Percentiles rank a stretch among this genome's conserved stretches.
phyloP scores from a whole-genome alignment of 164 flowering plant species.

The Nelumbo lutea region DNA sequence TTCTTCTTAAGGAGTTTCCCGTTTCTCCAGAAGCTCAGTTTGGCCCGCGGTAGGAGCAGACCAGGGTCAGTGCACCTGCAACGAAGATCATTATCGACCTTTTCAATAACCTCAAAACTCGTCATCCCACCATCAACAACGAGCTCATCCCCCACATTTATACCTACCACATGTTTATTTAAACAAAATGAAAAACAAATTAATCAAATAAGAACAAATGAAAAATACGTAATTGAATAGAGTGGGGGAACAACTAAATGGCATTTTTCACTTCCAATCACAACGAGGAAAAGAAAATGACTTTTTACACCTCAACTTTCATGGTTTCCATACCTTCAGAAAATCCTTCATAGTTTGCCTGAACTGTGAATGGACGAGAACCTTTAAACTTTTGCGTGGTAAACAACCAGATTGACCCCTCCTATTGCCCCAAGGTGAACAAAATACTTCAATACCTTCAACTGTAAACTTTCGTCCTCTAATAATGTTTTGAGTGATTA shows the following conservation, averaged over 20 bases:
- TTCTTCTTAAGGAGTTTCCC: conserved; percentile 62
- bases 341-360: conserved; percentile 72
- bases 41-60: conserved; percentile 80
- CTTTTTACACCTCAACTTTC: neutral
- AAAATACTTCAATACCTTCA: neutral
- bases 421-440: conserved; percentile 28
- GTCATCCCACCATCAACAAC: conserved; percentile 96
- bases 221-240: neutral
- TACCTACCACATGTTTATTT: conserved; percentile 34
- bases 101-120: conserved; percentile 77
- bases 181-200: neutral
- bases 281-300: neutral
- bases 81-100: conserved; percentile 58
- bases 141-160: conserved; percentile 72
- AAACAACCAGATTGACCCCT: conserved; percentile 71
- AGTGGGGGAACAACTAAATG: neutral
- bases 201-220: neutral
- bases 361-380: conserved; percentile 62
- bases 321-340: conserved; percentile 57
- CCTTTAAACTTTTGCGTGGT: conserved; percentile 54
- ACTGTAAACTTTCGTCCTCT: too few species aligned
- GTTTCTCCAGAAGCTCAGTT: conserved; percentile 84
- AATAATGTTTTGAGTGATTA: too few species aligned
- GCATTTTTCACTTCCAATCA: neutral
- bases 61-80: conserved; percentile 83